A percentile compares a stretch with the other conserved stretches of the same genome.
These are phyloP conservation scores for Paraurostyla sp. DNA, from an alignment of 73 alveolate genomes.

Conservation along the genomic window DNA sequence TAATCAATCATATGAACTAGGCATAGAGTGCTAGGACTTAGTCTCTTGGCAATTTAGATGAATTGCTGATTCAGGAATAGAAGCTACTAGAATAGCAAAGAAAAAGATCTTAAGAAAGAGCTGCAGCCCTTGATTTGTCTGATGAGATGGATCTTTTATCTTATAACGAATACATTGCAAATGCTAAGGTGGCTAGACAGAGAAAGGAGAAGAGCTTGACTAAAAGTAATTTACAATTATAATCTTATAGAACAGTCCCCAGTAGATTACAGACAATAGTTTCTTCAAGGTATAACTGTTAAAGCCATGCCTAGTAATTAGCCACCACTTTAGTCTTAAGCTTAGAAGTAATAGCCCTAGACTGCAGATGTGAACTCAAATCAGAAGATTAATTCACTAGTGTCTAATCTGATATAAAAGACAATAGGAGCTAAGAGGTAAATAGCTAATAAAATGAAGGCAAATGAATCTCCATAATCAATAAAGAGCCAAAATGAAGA, in stretches of 20 bases:
- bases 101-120: conserved; percentile 12
- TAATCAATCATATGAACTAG: background rate
- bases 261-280: background rate
- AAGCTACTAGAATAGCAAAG: conserved; percentile 17
- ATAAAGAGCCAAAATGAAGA: background rate
- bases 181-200: conserved; percentile 49
- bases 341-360: background rate
- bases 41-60: background rate
- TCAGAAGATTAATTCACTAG: background rate
- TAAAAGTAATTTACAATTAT: background rate
- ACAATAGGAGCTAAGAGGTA: conserved; percentile 21
- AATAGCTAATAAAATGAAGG: background rate
- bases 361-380: background rate
- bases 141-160: conserved; percentile 25
- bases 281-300: background rate
- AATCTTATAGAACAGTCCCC: background rate
- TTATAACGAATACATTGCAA: conserved; percentile 39
- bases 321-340: background rate
- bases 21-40: conserved; percentile 19
- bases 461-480: background rate
- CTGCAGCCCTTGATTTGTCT: conserved; percentile 3
- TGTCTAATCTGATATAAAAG: conserved; percentile 5
- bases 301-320: background rate
- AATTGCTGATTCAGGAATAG: conserved; percentile 2
- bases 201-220: background rate